A percentile compares a stretch with the other conserved stretches of the same genome.
These are phyloP conservation scores for Suhomyces sp. DNA, from an alignment of 805 yeast genomes.

Conservation along the genomic window DNA sequence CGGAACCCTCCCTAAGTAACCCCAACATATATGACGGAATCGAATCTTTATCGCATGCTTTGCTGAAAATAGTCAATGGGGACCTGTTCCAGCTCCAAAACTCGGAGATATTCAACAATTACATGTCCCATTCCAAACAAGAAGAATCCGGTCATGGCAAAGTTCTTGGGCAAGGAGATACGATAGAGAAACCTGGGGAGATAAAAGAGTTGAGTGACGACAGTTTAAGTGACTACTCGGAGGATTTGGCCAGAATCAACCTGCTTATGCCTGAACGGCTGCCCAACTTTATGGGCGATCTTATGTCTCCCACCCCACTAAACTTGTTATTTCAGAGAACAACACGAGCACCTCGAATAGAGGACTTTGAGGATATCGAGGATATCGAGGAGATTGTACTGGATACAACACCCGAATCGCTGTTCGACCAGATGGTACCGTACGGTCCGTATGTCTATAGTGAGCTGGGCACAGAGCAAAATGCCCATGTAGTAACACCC, in stretches of 20 bases:
- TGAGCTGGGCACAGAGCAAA: neutral
- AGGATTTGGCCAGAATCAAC: slow-evolving; percentile 35
- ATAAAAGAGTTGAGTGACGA: neutral
- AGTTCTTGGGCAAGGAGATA: neutral
- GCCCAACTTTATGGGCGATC: slow-evolving; percentile 11
- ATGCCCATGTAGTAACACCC: slow-evolving; percentile 4
- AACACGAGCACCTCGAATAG: neutral
- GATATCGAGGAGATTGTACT: slow-evolving; percentile 4
- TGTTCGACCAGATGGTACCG: neutral
- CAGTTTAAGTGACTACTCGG: slow-evolving; percentile 25
- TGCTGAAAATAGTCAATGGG: slow-evolving; percentile 25
- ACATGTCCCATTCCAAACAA: slow-evolving; percentile 3
- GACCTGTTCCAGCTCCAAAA: slow-evolving; percentile 23
- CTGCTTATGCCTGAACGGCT: slow-evolving; percentile 16
- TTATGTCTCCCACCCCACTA: neutral
- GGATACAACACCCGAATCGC: neutral
- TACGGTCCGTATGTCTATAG: neutral
- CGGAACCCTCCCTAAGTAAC: neutral
- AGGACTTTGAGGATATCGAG: slow-evolving; percentile 6
- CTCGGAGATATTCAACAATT: slow-evolving; percentile 26
- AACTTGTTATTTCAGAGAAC: neutral
- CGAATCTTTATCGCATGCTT: slow-evolving; percentile 21
- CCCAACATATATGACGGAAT: slow-evolving; percentile 26
- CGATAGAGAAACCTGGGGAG: neutral
- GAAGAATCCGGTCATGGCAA: neutral